phyloP scores from a whole-genome alignment of 345 rosid species.

The Gossypium mustelinum region DNA sequence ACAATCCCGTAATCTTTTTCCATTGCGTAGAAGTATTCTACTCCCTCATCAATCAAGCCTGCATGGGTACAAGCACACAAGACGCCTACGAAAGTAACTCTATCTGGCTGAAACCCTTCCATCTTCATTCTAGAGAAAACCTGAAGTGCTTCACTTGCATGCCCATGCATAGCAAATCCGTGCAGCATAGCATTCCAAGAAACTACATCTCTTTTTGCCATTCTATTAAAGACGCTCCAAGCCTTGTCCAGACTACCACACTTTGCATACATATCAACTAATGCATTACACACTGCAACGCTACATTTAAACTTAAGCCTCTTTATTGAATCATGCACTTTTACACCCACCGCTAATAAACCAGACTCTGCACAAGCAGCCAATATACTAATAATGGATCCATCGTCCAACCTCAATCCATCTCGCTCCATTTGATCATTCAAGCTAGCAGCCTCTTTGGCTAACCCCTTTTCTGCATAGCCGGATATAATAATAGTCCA shows the following conservation, averaged over 20 bases:
- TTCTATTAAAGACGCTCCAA: slow-evolving; percentile 48
- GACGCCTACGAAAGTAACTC: slow-evolving; percentile 58
- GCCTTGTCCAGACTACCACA: slow-evolving; percentile 68
- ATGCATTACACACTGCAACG: slow-evolving; percentile 58
- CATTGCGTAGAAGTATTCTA: slow-evolving; percentile 58
- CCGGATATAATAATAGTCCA: slow-evolving; percentile 89
- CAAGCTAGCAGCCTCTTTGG: slow-evolving; percentile 51
- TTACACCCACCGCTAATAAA: slow-evolving; percentile 64
- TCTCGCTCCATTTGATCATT: slow-evolving; percentile 53
- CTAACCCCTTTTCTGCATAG: slow-evolving; percentile 66
- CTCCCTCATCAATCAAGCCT: slow-evolving; percentile 69
- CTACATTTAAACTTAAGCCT: slow-evolving; percentile 36
- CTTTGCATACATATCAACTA: slow-evolving; percentile 82
- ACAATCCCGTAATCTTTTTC: slow-evolving; percentile 55
- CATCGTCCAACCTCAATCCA: slow-evolving; percentile 57
- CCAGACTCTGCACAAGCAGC: slow-evolving; percentile 87
- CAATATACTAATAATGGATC: slow-evolving; percentile 59
- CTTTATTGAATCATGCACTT: slow-evolving; percentile 48
- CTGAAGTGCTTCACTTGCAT: slow-evolving; percentile 59
- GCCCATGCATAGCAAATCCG: slow-evolving; percentile 79
- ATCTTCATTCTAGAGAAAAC: slow-evolving; percentile 62
- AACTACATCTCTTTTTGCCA: slow-evolving; percentile 52
- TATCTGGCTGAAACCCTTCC: slow-evolving; percentile 68
- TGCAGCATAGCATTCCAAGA: slow-evolving; percentile 92
- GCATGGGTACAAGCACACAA: slow-evolving; percentile 86